A percentile compares a stretch with the other conserved stretches of the same genome.
Evolutionary conservation across 2,329 filamentous ascomycete genomes (phyloP).

Genomic region (Clarireedia monteithiana): DNA sequence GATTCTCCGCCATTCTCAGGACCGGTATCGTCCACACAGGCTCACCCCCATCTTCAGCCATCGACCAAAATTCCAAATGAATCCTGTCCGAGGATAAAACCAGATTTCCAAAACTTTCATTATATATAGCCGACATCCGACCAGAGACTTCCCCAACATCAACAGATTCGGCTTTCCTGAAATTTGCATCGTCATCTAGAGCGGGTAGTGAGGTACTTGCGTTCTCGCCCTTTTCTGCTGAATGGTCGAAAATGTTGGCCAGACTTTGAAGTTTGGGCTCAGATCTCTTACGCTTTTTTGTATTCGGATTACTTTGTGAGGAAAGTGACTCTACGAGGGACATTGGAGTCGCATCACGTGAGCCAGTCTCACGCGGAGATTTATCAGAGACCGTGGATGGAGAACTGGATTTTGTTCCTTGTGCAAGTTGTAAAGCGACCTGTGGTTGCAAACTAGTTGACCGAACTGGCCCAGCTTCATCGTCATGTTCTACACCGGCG

Average conservation of each 20-base stretch:
- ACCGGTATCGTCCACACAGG: constrained; percentile 17
- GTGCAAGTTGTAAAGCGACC: too few species aligned
- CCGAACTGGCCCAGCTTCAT: too few species aligned
- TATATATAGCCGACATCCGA: constrained; percentile 19
- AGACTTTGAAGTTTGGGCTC: neutral
- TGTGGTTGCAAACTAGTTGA: too few species aligned
- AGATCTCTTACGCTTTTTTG: neutral
- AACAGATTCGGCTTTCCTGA: constrained; percentile 12
- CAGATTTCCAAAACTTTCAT: constrained; percentile 21
- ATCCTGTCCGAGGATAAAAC: constrained; percentile 21
- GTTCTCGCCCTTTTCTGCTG: too few species aligned
- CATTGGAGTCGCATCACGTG: too few species aligned
- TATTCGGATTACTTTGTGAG: neutral
- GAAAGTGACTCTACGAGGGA: neutral
- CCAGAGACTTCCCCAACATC: constrained; percentile 10
- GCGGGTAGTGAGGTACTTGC: neutral
- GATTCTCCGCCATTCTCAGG: constrained; percentile 17
- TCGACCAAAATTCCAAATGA: constrained; percentile 17
- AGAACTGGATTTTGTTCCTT: too few species aligned
- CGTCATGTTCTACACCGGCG: too few species aligned
- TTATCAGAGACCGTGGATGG: too few species aligned
- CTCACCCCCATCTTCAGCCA: constrained; percentile 8
- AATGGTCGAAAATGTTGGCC: neutral
- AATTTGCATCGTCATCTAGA: neutral
- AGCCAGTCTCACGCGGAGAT: too few species aligned